Percentiles rank a stretch among this genome's conserved stretches.
phyloP scores from a whole-genome alignment of 805 yeast genomes.

The Nadsonia fulvescens region DNA sequence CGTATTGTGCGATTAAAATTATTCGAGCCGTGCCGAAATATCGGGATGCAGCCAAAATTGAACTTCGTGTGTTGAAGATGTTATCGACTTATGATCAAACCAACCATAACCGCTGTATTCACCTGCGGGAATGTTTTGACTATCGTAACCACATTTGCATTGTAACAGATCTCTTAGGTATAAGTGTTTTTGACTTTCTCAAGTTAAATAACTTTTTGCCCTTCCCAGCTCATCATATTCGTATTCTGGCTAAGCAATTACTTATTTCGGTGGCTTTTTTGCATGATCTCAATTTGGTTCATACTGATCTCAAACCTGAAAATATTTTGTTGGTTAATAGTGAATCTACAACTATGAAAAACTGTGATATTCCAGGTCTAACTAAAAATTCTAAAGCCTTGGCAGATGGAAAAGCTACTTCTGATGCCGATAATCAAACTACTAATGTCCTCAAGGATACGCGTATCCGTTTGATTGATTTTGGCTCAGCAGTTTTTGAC shows the following conservation, averaged over 20 bases:
- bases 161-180: slow-evolving; percentile 73
- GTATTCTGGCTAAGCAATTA: slow-evolving; percentile 71
- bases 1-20: slow-evolving; percentile 74
- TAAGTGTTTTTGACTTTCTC: slow-evolving; percentile 77
- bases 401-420: slow-evolving; percentile 4
- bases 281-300: slow-evolving; percentile 79
- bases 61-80: slow-evolving; percentile 63
- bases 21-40: slow-evolving; percentile 86
- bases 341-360: slow-evolving; percentile 22
- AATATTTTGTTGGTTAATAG: slow-evolving; percentile 57
- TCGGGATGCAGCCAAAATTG: slow-evolving; percentile 89
- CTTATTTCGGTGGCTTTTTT: slow-evolving; percentile 71
- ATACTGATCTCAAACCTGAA: slow-evolving; percentile 94
- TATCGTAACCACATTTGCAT: slow-evolving; percentile 86
- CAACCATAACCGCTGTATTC: slow-evolving; percentile 61
- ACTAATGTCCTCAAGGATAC: slow-evolving; percentile 51
- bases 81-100: slow-evolving; percentile 52
- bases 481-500: slow-evolving; percentile 89
- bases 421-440: slow-evolving; percentile 20
- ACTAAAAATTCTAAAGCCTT: too few relatives aligned
- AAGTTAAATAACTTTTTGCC: slow-evolving; percentile 67
- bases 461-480: slow-evolving; percentile 76
- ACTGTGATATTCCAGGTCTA: too few relatives aligned
- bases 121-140: slow-evolving; percentile 77
- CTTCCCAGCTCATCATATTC: slow-evolving; percentile 90